phyloP scores from a whole-genome alignment of 2,329 filamentous ascomycete genomes.

The Orbilia ellipsospora region DNA sequence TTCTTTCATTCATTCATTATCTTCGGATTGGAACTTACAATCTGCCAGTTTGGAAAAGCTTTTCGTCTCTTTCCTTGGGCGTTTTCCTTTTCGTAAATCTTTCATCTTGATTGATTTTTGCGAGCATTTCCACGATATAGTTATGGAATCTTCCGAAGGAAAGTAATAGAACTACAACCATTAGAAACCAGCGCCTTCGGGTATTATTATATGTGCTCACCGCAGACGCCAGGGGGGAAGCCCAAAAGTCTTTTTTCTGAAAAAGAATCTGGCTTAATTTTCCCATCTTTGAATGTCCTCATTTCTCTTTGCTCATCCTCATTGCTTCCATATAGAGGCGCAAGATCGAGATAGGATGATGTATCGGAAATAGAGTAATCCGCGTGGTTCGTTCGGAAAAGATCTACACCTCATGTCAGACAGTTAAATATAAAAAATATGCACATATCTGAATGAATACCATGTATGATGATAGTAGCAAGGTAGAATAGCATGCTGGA shows the following conservation, averaged over 20 bases:
- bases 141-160: slow-evolving; percentile 63
- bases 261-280: slow-evolving; percentile 69
- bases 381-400: slow-evolving; percentile 66
- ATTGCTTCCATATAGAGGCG: slow-evolving; percentile 71
- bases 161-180: slow-evolving; percentile 55
- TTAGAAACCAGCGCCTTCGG: background rate
- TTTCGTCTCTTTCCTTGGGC: slow-evolving; percentile 63
- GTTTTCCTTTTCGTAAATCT: slow-evolving; percentile 60
- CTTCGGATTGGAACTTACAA: slow-evolving; percentile 58
- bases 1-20: background rate
- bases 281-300: slow-evolving; percentile 67
- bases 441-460: slow-evolving; percentile 57
- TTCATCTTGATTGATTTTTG: slow-evolving; percentile 64
- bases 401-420: slow-evolving; percentile 60
- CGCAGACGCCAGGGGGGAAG: slow-evolving; percentile 69
- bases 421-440: background rate
- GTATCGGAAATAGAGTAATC: slow-evolving; percentile 66
- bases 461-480: slow-evolving; percentile 68
- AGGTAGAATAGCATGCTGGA: slow-evolving; percentile 66
- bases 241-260: slow-evolving; percentile 67
- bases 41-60: slow-evolving; percentile 67
- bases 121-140: slow-evolving; percentile 62
- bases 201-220: slow-evolving; percentile 63
- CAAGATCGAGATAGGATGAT: slow-evolving; percentile 68
- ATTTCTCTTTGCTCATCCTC: slow-evolving; percentile 74